phyloP scores from a whole-genome alignment of 2,329 filamentous ascomycete species.

The Epicoccum sorghinum region DNA sequence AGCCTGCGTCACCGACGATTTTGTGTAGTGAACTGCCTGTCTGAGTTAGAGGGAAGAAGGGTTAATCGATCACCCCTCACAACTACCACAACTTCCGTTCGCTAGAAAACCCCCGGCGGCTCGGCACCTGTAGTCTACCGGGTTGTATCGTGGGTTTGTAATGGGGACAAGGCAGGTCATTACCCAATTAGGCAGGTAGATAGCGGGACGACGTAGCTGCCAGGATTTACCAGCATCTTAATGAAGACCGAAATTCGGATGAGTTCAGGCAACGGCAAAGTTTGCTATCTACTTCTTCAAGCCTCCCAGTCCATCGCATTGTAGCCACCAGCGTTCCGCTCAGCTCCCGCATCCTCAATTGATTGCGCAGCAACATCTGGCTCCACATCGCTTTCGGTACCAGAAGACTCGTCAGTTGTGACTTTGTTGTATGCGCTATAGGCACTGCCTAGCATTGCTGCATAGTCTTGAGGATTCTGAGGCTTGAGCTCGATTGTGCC shows the following conservation, averaged over 20 bases:
- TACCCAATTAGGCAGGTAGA: conserved; percentile 38
- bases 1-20: conserved; percentile 13
- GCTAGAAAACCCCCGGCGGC: conserved; percentile 22
- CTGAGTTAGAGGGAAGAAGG: conserved; percentile 28
- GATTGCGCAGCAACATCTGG: conserved; percentile 15
- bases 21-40: conserved; percentile 32
- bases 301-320: conserved; percentile 16
- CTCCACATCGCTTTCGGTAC: conserved; percentile 5
- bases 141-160: conserved; percentile 18
- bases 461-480: conserved; percentile 30
- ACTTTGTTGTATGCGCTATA: neutral
- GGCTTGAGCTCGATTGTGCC: conserved; percentile 26
- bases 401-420: neutral
- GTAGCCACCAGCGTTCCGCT: neutral
- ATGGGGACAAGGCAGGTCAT: conserved; percentile 31
- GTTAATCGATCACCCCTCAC: conserved; percentile 3
- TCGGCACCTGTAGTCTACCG: conserved; percentile 30
- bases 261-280: neutral
- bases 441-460: conserved; percentile 24
- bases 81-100: conserved; percentile 3
- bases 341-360: neutral
- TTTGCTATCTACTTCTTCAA: conserved; percentile 50
- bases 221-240: conserved; percentile 5
- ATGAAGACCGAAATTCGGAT: conserved; percentile 1
- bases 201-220: conserved; percentile 16